Evolutionary conservation across 176 grass and related monocot genomes (phyloP), one percentile per base, ranked within the genome.

Genomic region (Elymus sibiricus): DNA sequence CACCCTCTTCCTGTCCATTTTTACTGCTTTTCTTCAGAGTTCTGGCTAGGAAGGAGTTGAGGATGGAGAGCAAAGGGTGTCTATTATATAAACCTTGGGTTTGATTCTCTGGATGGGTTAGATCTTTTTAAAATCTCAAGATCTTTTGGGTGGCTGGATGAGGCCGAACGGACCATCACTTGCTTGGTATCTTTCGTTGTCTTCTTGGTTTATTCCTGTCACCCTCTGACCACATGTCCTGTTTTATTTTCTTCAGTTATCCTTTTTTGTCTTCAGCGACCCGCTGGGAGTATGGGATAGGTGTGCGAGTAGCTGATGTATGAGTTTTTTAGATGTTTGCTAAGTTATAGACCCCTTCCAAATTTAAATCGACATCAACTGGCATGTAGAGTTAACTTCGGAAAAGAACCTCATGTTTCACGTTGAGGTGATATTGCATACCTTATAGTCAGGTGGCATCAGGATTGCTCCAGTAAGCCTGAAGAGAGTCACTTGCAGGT

Each of bases 1-100:
- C 9, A 98, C 88, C 27, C 82, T 88, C 76, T 86, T 98, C 56
- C 35, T 86, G 16, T 86, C 70, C 93, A 95, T 95, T 38, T 17
- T 37, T 12, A 42, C 26, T 59, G 35, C 51, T 60, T 58, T 81
- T 39, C 38, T 35, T 80, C 40, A 32, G n/a, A 29, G 79, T 77
- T 70, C 28, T 84, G 84, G 11, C 38, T 28, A 83, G 21, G 37
- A 38, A 80, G 60, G 67, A 74, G 49, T 2, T n/a, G 46, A n/a
- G 27, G 43, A 65, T 32, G 46, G 53, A 85, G 58, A 43, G 17
- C 40, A 43, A 24, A 49, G 11, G 58, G 21, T 73, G 14, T 21
- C 4, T 83, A 66, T 46, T 84, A 68, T 79, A 58, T 53, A 64
- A 37, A 11, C 5, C 5, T 62, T 22, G 2, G 4, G 56, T 37